A percentile compares a stretch with the other conserved stretches of the same genome.
Evolutionary conservation across 1,284 basidiomycete species (phyloP).

Genomic region (Ceratorhiza oryzae-sativae): DNA sequence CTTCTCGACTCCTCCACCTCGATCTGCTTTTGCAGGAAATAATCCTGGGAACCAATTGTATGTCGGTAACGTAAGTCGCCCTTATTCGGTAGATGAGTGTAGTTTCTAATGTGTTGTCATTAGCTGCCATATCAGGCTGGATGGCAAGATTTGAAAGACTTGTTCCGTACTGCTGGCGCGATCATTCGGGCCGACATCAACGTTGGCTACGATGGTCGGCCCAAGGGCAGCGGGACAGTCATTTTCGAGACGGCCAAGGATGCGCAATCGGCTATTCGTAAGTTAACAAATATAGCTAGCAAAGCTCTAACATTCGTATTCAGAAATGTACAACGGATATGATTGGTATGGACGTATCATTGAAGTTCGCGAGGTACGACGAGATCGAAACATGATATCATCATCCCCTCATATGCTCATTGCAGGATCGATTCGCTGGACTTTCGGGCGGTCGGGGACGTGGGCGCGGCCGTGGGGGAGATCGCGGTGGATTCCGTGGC

Average conservation of each 20-base stretch:
- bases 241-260: conserved; percentile 92
- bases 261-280: conserved; percentile 89
- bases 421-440: conserved; percentile 88
- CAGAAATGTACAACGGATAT: conserved; percentile 92
- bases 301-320: conserved; percentile 9
- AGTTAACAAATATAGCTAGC: conserved; percentile 48
- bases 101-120: conserved; percentile 6
- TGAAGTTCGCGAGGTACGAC: conserved; percentile 88
- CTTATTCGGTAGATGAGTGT: not conserved
- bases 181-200: conserved; percentile 95
- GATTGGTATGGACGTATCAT: conserved; percentile 93
- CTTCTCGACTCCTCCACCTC: conserved; percentile 72
- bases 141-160: conserved; percentile 98
- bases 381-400: not conserved
- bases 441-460: conserved; percentile 57
- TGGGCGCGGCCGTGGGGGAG: conserved; percentile 54
- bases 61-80: conserved; percentile 79
- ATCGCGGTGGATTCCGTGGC: conserved; percentile 49
- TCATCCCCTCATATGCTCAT: conserved; percentile 24
- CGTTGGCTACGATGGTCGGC: conserved; percentile 87
- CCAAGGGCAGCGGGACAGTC: conserved; percentile 94
- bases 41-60: conserved; percentile 91
- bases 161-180: conserved; percentile 93
- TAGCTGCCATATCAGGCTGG: conserved; percentile 94
- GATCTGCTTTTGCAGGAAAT: conserved; percentile 51